Base-by-base conservation (phyloP, 129 eudicot species). In the Flaveria ramosissima region DNA sequence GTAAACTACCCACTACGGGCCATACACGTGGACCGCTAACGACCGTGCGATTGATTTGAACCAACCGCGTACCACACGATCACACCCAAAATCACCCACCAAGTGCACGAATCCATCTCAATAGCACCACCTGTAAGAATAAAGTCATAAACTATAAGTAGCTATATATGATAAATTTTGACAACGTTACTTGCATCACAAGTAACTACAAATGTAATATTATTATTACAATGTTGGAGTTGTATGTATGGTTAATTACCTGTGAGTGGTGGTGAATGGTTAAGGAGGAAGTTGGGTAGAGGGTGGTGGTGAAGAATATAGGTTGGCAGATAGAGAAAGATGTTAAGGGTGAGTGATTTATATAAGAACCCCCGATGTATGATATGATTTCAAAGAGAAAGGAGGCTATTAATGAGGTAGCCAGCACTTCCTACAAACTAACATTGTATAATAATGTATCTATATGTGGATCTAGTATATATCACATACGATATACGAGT, bases 1-100 rank as follows among this genome's bases (percentile, higher is more conserved):
- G 95, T 2, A 89, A 69, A 59, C 95, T 89, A 1, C 95, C 95
- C 60, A 89, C 46, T 11, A 89, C 1, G 4, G 95, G 95, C 95
- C 95, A 89, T 26, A 86, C 82, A 39, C 85, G 86, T 50, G 95
- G 95, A 62, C 95, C 95, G 15, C 48, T 57, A 89, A 46, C 1
- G 89, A 68, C 79, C 83, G 80, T 4, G 84, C 50, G 61, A 84
- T 82, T 9, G 83, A 66, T 30, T 71, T 86, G 75, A 89, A 89
- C 93, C 93, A 89, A 84, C 55, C 72, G 74, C 30, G 61, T 89
- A 89, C 7, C 85, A 76, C 14, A 76, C 76, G 2, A 86, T 46
- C 14, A 75, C 11, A 0, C 87, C 78, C 5, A 80, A 21, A 39
- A 86, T 61, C 79, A 89, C 23, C 87, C 80, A 80, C 9, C 71